Base-by-base conservation (phyloP, 1,284 basidiomycete genomes). In the Bothia castanella region DNA sequence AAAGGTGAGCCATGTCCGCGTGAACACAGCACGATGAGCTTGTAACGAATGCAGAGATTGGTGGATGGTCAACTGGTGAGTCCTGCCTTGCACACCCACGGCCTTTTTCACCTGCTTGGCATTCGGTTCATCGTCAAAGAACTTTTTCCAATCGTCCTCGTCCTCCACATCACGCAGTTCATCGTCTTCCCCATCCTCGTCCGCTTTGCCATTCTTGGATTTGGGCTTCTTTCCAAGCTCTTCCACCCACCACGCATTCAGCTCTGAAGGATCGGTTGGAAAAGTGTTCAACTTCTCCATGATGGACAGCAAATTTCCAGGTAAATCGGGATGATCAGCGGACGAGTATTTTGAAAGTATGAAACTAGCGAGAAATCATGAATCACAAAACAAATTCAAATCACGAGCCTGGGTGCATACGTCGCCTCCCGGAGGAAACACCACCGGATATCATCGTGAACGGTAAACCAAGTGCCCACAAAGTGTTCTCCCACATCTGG, bases 371-470 rank as follows among this genome's bases (percentile, higher is more conserved):
- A 47, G 47, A 17, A 12, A 39, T 27, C 37, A 30, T 41, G 47
- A 58, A 41, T 45, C 23, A 52, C 31, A 49, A 31, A 6, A n/a
- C 32, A 2, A 12, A 4, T 25, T 19, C 1, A n/a, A 23, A 25
- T 49, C 17, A 45, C 16, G 25, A 35, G 39, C 43, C 30, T 19
- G 29, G 13, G 47, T 32, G 72, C 83, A 46, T 72, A 92, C 87
- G 78, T 81, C 25, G 89, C 75, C 61, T 97, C 93, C 34, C 89
- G 82, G 53, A 97, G 79, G 72, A 97, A 97, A 68, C 90, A 92
- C 86, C 90, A 97, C 51, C 95, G 83, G 23, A 98, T 75, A 66
- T 98, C 97, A 57, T 95, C 91, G 66, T 95, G 74, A 16, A 88
- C 82, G 56, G 83, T 83, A 54, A 92, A 76, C 83, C 85, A 92